These are phyloP conservation scores for Metroxylon sagu DNA, from an alignment of 176 grass and related monocot genomes.

Conservation along the genomic window DNA sequence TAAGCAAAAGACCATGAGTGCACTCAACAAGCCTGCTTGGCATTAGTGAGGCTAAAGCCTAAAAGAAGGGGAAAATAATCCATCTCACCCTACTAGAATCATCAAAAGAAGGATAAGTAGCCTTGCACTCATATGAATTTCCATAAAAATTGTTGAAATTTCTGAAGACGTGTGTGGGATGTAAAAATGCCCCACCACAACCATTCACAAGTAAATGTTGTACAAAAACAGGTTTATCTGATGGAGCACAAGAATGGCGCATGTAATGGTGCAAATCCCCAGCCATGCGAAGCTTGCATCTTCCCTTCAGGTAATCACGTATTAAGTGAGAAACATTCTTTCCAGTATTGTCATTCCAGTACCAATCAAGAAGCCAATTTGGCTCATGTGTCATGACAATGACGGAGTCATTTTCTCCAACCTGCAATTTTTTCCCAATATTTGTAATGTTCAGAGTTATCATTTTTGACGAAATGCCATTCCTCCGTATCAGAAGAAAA, in stretches of 20 bases:
- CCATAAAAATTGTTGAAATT: slow-evolving; percentile 74
- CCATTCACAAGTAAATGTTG: slow-evolving; percentile 94
- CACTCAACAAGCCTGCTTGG: background rate
- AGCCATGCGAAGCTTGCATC: slow-evolving; percentile 88
- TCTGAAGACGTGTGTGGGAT: slow-evolving; percentile 89
- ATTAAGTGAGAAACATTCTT: slow-evolving; percentile 81
- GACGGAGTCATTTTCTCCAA: slow-evolving; percentile 72
- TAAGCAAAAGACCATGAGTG: background rate
- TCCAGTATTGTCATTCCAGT: slow-evolving; percentile 72
- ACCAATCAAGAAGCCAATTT: slow-evolving; percentile 98
- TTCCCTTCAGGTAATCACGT: slow-evolving; percentile 68
- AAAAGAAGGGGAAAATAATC: slow-evolving; percentile 7
- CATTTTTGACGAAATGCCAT: no score
- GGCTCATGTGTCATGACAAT: slow-evolving; percentile 96
- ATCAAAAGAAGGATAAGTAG: slow-evolving; percentile 67
- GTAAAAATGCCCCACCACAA: slow-evolving; percentile 94
- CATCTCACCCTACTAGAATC: slow-evolving; percentile 88
- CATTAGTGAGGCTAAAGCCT: no score
- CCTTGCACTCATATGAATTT: slow-evolving; percentile 71
- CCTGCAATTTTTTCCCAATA: slow-evolving; percentile 36
- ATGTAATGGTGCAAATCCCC: slow-evolving; percentile 99
- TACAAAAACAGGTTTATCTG: slow-evolving; percentile 50
- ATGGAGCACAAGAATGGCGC: slow-evolving; percentile 64
- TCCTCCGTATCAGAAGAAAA: no score
- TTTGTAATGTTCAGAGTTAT: slow-evolving; percentile 11